Base-by-base conservation (phyloP, 163 green algal species). In the Scenedesmus sp. region DNA sequence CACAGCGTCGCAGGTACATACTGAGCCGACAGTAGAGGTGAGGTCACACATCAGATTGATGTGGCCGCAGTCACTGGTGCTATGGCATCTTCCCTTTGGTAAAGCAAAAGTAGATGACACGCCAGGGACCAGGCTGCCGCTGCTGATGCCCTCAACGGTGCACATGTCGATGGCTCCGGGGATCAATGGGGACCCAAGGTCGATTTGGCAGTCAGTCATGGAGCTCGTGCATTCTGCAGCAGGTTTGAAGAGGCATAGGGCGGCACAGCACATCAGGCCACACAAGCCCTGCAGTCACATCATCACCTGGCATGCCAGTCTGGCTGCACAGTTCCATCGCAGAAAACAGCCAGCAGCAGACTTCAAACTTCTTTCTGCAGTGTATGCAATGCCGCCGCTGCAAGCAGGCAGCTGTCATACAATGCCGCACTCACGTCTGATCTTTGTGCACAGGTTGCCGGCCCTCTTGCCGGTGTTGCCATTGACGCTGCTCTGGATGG, bases 381-480 rank as follows among this genome's bases (percentile, higher is more conserved):
- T n/a, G n/a, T n/a, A n/a, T 46, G 34, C 34, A 10, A 0, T 64
- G 70, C 13, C 70, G 20, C n/a, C n/a, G n/a, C n/a, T n/a, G n/a
- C n/a, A n/a, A n/a, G n/a, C n/a, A n/a, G n/a, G n/a, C n/a, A n/a
- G n/a, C n/a, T n/a, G n/a, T n/a, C n/a, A n/a, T n/a, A n/a, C n/a
- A n/a, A n/a, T n/a, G 1, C 20, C 5, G 5, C 23, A 82, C 85
- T 90, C 85, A 90, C 85, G 73, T 56, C 60, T 15, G 6, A 90
- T 52, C 46, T 62, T 64, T 4, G 16, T 84, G 85, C 85, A 90
- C 85, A 90, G 52, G 85, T 64, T 90, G 6, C 64, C 85, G 20
- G 85, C 85, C 46, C 64, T 82, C 66, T 90, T 90, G 64, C 64
- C 85, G 55, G 34, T 70, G 62, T 90, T 90, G 85, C 85, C 66